Base-by-base conservation (phyloP, 495 filamentous ascomycete genomes). In the Clavariopsis aquatica region DNA sequence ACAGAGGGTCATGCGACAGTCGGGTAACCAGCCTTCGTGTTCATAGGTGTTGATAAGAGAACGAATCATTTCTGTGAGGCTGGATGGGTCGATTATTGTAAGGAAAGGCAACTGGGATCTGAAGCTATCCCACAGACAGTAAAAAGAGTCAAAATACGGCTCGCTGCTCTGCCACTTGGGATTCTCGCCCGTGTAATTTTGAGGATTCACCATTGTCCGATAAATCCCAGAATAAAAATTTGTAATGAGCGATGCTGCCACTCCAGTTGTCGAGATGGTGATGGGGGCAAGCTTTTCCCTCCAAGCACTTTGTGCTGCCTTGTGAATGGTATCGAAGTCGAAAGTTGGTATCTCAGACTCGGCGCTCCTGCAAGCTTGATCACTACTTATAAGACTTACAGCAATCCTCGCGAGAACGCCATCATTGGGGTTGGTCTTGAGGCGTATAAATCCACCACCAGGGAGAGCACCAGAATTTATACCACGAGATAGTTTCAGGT, bases 171-270 rank as follows among this genome's bases (percentile, higher is more conserved):
- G 31, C 64, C 68, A 71, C n/a, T 56, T 54, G 2, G 71, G 64
- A 52, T 71, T 73, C 57, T 71, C 71, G 6, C 65, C 69, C 1
- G 68, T 73, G 36, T 71, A 73, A 36, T 73, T 66, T 51, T 73
- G 71, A 5, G 71, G 71, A 41, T 73, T 73, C 0, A 71, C 65
- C 60, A 71, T 66, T 5, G 71, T 69, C 9, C 71, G 55, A 29
- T 73, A 73, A 26, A 73, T 71, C 12, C 71, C 71, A 46, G 64
- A 69, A 31, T 65, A 73, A 54, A 73, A 73, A 24, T 68, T 73
- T 1, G 52, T 71, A 49, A 71, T 31, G 0, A 68, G 31, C 0
- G 57, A 58, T 8, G 28, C 15, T 38, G 60, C 41, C 1, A 71
- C 65, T 9, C 68, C 69, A 1, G 31, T 54, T 23, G 57, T 57